Percentiles rank a stretch among this genome's conserved stretches.
phyloP scores from a whole-genome alignment of 73 alveolate genomes.

The Halteria grandinella region DNA sequence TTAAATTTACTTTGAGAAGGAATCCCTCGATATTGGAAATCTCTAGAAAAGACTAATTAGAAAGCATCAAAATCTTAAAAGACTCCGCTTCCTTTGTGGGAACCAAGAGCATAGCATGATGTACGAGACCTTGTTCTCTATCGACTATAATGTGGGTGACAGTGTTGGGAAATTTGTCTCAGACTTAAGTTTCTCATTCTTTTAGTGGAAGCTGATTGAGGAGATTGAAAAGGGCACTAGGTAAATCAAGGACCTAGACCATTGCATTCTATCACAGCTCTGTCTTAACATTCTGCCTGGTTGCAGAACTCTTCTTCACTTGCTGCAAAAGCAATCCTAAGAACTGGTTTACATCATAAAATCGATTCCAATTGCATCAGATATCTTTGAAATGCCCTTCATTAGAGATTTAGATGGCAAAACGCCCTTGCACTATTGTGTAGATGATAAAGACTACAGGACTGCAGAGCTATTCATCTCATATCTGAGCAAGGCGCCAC shows the following conservation, averaged over 20 bases:
- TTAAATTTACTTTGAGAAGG: neutral
- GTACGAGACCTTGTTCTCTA: slow-evolving; percentile 11
- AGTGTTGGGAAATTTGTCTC: slow-evolving; percentile 18
- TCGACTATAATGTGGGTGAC: slow-evolving; percentile 27
- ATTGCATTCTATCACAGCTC: neutral
- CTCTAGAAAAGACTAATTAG: slow-evolving; percentile 1
- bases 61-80: slow-evolving; percentile 18
- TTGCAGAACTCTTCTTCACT: slow-evolving; percentile 27
- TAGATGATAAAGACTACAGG: slow-evolving; percentile 19
- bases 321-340: too few species aligned
- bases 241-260: neutral
- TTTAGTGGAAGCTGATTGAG: slow-evolving; percentile 33
- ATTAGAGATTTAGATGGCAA: slow-evolving; percentile 1
- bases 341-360: too few species aligned
- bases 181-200: slow-evolving; percentile 43
- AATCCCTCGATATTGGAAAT: slow-evolving; percentile 10
- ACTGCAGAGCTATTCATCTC: slow-evolving; percentile 7
- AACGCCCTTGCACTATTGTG: slow-evolving; percentile 23
- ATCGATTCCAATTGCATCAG: too few species aligned
- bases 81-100: neutral
- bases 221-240: neutral
- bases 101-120: neutral
- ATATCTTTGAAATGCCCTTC: slow-evolving; percentile 55
- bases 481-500: slow-evolving; percentile 35
- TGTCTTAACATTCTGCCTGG: slow-evolving; percentile 44